Evolutionary conservation across 2,329 filamentous ascomycete species (phyloP).

Genomic region (Byssochlamys sp.): DNA sequence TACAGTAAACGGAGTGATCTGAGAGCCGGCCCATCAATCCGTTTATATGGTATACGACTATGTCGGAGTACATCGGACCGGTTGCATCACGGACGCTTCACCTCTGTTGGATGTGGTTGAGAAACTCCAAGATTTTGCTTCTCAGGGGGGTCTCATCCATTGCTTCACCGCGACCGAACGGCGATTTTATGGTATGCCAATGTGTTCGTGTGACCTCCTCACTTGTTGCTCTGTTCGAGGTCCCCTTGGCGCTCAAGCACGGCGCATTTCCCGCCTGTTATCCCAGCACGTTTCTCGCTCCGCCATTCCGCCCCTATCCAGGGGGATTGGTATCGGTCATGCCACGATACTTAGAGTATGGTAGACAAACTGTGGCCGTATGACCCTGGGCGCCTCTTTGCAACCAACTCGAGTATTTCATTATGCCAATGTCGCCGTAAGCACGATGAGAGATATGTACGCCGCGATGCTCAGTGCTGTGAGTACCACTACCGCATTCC

Average conservation of each 20-base stretch:
- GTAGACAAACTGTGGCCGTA: neutral
- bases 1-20: neutral
- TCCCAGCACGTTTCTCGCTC: neutral
- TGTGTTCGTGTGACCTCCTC: neutral
- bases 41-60: neutral
- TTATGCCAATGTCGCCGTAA: constrained; percentile 44
- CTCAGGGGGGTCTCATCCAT: neutral
- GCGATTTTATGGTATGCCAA: neutral
- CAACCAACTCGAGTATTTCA: constrained; percentile 6
- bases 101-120: neutral
- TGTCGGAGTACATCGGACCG: neutral
- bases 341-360: neutral
- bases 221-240: neutral
- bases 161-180: neutral
- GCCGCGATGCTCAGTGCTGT: constrained; percentile 54
- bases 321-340: neutral
- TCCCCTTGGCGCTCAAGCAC: neutral
- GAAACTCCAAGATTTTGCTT: neutral
- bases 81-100: neutral
- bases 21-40: neutral
- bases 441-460: constrained; percentile 50
- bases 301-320: neutral
- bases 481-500: constrained; percentile 55
- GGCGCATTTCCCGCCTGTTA: neutral
- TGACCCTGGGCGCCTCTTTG: neutral